Base-by-base conservation (phyloP, 495 filamentous ascomycete genomes). In the Penicillium arizonense region DNA sequence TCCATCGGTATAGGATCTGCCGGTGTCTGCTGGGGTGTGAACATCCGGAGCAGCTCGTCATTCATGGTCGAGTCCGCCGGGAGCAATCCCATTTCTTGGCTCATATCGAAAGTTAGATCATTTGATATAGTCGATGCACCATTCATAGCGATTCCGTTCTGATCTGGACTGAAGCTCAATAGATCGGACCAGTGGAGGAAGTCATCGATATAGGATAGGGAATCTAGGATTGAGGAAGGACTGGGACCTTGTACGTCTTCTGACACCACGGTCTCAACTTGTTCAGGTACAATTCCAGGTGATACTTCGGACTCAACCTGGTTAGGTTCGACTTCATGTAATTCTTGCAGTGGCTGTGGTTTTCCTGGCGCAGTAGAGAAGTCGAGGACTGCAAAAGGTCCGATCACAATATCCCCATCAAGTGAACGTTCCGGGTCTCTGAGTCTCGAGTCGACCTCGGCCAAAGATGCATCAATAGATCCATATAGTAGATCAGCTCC, bases 161-260 rank as follows among this genome's bases (percentile, higher is more conserved):
- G 56, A 4, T 67, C 64, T 11, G 61, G 62, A 10, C 57, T 58
- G n/a, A 72, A 55, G 14, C 64, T 62, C 5, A 72, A 57, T 0
- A 72, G 41, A 45, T 72, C 66, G 0, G 69, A 69, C 66, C 66
- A 72, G 13, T 68, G 69, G 0, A 72, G 45, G 18, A 72, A 68
- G 32, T 69, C 69, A 30, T 72, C 63, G 39, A 69, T 65, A 24
- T 64, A 50, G 0, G 60, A 56, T 4, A 67, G 47, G 13, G 68
- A 64, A 36, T 69, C 68, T 6, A 64, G 47, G 5, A 63, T 60
- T 9, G 61, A 59, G 11, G 30, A 52, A 4, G 57, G 51, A 34
- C 51, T 61, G 12, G 45, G 36, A 37, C 55, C 51, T 20, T 43
- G 44, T 10, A 57, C 44, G 11, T 51, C 50, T 20, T 40, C 44